Base-by-base conservation (phyloP, 108 stramenopile species). In the Aureococcus anophagefferens region DNA sequence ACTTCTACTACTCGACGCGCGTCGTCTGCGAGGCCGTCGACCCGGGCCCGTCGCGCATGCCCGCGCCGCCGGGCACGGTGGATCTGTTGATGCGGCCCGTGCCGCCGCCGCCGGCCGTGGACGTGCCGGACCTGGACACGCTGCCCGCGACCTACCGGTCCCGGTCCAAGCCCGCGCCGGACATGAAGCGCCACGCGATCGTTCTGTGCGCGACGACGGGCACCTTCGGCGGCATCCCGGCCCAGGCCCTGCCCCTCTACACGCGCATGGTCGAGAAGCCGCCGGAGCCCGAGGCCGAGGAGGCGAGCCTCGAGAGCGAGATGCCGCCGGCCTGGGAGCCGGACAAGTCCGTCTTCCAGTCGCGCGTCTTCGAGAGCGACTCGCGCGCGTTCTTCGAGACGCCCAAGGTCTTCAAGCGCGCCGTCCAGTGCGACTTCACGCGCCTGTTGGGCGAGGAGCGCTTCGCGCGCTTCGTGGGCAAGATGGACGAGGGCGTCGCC, bases 21-120 rank as follows among this genome's bases (percentile, higher is more conserved):
- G 36, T 68, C 35, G 67, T 68, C 30, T 68, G 67, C 40, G 67
- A 68, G n/a, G 67, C 67, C 40, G 35, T 68, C 21, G 67, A 68
- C 28, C 67, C 67, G 18, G 67, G 67, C 40, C 35, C 9, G 40
- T 36, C n/a, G 21, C 67, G 35, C 3, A 13, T 15, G 0, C 67
- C 35, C 35, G n/a, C n/a, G 16, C 13, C 28, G 35, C 67, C 67
- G n/a, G 25, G 1, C 28, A 40, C 37, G 9, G 17, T 68, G 17
- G 33, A 44, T 1, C 36, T 37, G 37, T 16, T 44, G 21, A 35
- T 40, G 4, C 67, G 36, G 67, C 5, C 32, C 35, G n/a, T 35
- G 15, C 67, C 37, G 30, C 36, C 35, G 18, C 35, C 35, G 28
- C 67, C 67, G 28, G 3, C 11, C 3, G 25, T 17, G 35, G 35